Evolutionary conservation across 768 basidiomycete genomes (phyloP).

Genomic region (Hypholoma fasciculare): DNA sequence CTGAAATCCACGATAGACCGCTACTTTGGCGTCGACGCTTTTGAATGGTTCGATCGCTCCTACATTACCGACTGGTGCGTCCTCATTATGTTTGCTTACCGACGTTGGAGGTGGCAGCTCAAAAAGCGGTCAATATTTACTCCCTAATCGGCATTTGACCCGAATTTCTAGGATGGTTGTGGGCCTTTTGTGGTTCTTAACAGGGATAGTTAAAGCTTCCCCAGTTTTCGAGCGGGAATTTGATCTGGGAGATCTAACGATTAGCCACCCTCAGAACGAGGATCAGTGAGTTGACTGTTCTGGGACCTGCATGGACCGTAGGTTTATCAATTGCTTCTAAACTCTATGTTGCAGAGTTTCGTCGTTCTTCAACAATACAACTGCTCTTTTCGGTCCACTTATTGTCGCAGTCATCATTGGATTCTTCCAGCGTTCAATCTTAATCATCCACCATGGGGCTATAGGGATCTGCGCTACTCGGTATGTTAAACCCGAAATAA

Average conservation of each 20-base stretch:
- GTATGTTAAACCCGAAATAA: conserved; percentile 23
- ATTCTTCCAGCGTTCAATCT: conserved; percentile 40
- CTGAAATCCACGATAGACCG: conserved; percentile 16
- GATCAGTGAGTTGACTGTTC: conserved; percentile 42
- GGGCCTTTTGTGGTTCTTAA: conserved; percentile 40
- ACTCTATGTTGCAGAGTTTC: conserved; percentile 39
- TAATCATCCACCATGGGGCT: conserved; percentile 58
- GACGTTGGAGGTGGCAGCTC: no score
- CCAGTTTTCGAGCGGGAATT: conserved; percentile 54
- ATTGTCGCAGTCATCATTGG: conserved; percentile 37
- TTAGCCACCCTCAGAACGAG: conserved; percentile 48
- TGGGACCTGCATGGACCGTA: no score
- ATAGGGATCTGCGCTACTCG: conserved; percentile 47
- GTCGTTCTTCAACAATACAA: conserved; percentile 42
- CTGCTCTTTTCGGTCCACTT: conserved; percentile 50
- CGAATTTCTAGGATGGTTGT: conserved; percentile 33
- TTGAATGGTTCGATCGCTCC: conserved; percentile 43
- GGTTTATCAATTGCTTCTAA: neutral
- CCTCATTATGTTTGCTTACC: neutral
- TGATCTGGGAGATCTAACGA: conserved; percentile 47
- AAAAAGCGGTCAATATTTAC: no score
- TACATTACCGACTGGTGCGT: conserved; percentile 58
- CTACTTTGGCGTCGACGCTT: conserved; percentile 35
- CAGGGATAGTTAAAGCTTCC: conserved; percentile 33
- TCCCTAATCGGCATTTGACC: no score